Evolutionary conservation across 2,329 filamentous ascomycete species (phyloP).

Genomic region (Colletotrichum sp.): DNA sequence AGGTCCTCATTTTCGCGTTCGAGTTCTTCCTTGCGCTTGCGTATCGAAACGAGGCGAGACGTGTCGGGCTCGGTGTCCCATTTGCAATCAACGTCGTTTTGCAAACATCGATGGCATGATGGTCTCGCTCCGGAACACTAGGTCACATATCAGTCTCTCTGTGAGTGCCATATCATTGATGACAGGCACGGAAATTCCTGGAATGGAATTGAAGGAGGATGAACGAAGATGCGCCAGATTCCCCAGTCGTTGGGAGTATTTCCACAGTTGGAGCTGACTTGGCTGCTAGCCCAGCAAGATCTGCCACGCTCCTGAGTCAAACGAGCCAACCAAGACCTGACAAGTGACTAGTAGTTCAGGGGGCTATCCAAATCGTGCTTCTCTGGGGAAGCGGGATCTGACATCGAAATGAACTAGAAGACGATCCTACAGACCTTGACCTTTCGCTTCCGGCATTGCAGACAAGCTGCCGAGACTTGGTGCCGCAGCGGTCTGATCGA

Average conservation of each 20-base stretch:
- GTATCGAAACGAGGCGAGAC: background rate
- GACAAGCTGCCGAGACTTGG: background rate
- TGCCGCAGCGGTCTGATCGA: background rate
- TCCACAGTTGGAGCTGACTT: background rate
- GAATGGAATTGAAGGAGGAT: no score
- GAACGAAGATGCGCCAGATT: background rate
- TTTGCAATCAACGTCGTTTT: background rate
- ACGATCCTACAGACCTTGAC: background rate
- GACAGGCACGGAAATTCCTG: no score
- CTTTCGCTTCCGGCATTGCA: slow-evolving; percentile 2
- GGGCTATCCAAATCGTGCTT: no score
- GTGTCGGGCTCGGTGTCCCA: slow-evolving; percentile 4
- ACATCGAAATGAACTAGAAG: no score
- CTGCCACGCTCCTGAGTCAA: background rate
- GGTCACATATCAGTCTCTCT: no score
- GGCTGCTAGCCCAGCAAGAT: background rate
- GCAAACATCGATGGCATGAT: background rate
- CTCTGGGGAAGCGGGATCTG: no score
- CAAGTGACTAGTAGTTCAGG: no score
- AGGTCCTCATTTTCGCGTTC: slow-evolving; percentile 8
- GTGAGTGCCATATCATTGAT: no score
- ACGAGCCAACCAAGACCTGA: background rate
- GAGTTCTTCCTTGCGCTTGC: background rate
- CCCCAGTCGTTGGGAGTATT: background rate
- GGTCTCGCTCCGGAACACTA: background rate